Base-by-base conservation (phyloP, 371 early-diverging fungal species). In the Gilbertella persicaria region DNA sequence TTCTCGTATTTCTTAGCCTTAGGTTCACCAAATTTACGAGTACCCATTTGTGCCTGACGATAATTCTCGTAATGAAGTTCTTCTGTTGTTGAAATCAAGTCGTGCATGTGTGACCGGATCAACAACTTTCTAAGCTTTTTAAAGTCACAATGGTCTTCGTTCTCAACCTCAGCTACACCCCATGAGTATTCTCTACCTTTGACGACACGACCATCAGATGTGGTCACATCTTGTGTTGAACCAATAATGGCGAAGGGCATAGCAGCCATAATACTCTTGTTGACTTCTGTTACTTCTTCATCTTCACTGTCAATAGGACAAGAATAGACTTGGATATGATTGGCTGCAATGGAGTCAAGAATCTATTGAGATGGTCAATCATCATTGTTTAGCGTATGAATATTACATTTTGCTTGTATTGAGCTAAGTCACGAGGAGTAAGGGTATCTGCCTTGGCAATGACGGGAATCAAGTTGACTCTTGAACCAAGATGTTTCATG, bases 171-270 rank as follows among this genome's bases (percentile, higher is more conserved):
- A 8, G 91, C 88, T 47, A 90, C 86, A 58, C 96, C 96, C 96
- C 96, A 96, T 8, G 85, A 69, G 75, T 93, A 96, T 66, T 91
- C 83, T 37, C 96, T 80, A 29, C 94, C 96, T 40, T 86, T 85
- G 53, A 90, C 90, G 19, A 69, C 63, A 20, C 84, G 76, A 10
- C 93, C 93, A 59, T 84, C 87, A 17, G 64, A 48, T 3, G 85
- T 81, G 29, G 68, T 64, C 30, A 92, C 90, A 50, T 93, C 92
- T 53, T 87, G 79, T 35, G 86, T 86, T 66, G 87, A 85, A 36
- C 95, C 93, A 66, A 98, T 94, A 33, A 96, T 82, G 19, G 96
- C 89, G 66, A 95, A 95, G 9, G 97, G 97, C 91, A 92, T 89
- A 20, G 95, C 90, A 7, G 78, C 73, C 69, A 90, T 73, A 38